These are phyloP conservation scores for Laburnicola sp. DNA, from an alignment of 2,329 filamentous ascomycete species.

Conservation along the genomic window DNA sequence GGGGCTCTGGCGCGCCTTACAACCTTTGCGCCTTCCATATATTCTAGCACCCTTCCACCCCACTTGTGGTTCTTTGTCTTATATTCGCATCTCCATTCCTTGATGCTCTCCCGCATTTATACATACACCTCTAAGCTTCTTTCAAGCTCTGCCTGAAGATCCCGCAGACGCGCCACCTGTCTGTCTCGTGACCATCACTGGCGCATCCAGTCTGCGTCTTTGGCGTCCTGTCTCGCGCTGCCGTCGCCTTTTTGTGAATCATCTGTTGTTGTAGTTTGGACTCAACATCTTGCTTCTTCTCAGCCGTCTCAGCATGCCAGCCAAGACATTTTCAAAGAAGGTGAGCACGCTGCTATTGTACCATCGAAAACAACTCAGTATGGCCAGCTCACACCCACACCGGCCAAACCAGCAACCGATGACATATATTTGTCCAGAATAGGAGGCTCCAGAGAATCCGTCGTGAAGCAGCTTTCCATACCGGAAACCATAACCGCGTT, in stretches of 20 bases:
- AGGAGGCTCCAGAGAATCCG: slow-evolving; percentile 34
- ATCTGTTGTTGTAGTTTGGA: slow-evolving; percentile 3
- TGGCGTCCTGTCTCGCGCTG: background rate
- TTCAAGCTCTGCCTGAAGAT: slow-evolving; percentile 11
- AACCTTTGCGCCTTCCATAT: slow-evolving; percentile 30
- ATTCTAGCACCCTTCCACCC: slow-evolving; percentile 25
- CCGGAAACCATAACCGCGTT: slow-evolving; percentile 42
- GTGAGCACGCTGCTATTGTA: slow-evolving; percentile 25
- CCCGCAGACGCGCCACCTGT: background rate
- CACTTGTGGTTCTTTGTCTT: slow-evolving; percentile 3
- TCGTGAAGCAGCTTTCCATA: slow-evolving; percentile 42
- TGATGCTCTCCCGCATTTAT: slow-evolving; percentile 16
- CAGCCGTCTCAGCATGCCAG: slow-evolving; percentile 30
- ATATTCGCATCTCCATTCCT: slow-evolving; percentile 17
- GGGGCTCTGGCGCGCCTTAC: slow-evolving; percentile 15
- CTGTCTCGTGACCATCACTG: slow-evolving; percentile 12
- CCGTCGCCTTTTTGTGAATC: slow-evolving; percentile 4
- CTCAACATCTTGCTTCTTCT: slow-evolving; percentile 2
- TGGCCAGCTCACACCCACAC: slow-evolving; percentile 34
- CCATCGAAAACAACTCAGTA: slow-evolving; percentile 22
- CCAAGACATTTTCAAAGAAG: slow-evolving; percentile 41
- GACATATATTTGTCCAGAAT: slow-evolving; percentile 32
- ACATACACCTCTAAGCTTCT: slow-evolving; percentile 6
- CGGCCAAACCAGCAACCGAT: slow-evolving; percentile 25
- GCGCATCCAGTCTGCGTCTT: slow-evolving; percentile 5